Evolutionary conservation across 306 rosid species (phyloP).

Genomic region (Hippophae gyantsensis): DNA sequence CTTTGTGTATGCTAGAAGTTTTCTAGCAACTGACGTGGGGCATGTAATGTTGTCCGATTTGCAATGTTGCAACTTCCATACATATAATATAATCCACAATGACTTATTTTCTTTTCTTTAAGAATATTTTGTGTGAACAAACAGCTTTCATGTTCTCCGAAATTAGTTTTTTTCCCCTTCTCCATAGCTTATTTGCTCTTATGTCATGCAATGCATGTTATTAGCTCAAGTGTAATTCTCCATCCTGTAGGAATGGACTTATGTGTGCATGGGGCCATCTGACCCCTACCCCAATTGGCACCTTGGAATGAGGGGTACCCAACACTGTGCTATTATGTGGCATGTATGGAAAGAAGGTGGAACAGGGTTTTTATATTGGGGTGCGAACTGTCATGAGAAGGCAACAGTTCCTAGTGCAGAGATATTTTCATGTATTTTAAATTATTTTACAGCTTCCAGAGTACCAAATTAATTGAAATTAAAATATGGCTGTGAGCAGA

Average conservation of each 20-base stretch:
- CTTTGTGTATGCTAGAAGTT: too few species aligned
- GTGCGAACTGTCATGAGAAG: conserved; percentile 97
- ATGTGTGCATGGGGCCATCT: conserved; percentile 92
- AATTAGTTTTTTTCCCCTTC: not conserved
- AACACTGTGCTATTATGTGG: conserved; percentile 99
- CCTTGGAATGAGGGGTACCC: conserved; percentile 98
- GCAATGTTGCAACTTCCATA: too few species aligned
- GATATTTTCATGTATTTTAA: conserved; percentile 32
- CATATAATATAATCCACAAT: not conserved
- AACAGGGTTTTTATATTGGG: conserved; percentile 97
- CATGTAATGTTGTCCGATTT: too few species aligned
- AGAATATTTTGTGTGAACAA: conserved; percentile 7
- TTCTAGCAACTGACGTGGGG: too few species aligned
- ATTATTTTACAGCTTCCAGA: not conserved
- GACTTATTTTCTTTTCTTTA: not conserved
- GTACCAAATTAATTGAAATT: not conserved
- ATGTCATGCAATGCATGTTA: not conserved
- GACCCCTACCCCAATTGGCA: conserved; percentile 99
- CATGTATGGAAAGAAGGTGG: conserved; percentile 99
- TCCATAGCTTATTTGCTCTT: not conserved
- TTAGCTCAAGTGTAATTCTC: conserved; percentile 21
- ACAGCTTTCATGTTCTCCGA: conserved; percentile 2
- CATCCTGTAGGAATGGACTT: conserved; percentile 81
- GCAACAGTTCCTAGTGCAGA: conserved; percentile 85
- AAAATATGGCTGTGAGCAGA: conserved; percentile 31